phyloP scores from a whole-genome alignment of 163 green algal genomes.

The Chloroidium sp. region DNA sequence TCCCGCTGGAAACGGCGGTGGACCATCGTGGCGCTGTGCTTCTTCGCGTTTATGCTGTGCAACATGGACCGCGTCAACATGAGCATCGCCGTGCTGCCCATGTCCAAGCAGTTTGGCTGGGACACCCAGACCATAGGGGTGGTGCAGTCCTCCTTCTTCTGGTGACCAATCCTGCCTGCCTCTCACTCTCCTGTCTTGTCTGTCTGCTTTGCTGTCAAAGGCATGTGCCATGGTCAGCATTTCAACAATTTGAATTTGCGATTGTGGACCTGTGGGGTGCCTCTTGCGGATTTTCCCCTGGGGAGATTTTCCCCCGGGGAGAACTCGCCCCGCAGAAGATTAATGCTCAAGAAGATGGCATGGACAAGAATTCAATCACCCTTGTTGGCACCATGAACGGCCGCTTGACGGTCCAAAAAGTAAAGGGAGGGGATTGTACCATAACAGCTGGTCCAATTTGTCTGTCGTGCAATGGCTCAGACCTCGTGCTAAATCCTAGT shows the following conservation, averaged over 20 bases:
- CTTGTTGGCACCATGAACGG: too few relatives aligned
- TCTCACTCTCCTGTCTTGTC: neutral
- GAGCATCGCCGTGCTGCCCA: constrained; percentile 92
- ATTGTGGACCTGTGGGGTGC: neutral
- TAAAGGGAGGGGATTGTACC: too few relatives aligned
- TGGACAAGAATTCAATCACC: too few relatives aligned
- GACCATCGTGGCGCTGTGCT: constrained; percentile 78
- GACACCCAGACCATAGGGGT: constrained; percentile 72
- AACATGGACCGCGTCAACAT: constrained; percentile 95
- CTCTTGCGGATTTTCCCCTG: too few relatives aligned
- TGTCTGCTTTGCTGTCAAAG: neutral
- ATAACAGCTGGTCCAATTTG: too few relatives aligned
- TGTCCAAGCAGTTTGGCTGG: constrained; percentile 80
- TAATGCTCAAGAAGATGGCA: too few relatives aligned
- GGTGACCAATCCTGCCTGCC: constrained; percentile 28
- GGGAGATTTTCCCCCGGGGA: too few relatives aligned
- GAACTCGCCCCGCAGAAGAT: too few relatives aligned
- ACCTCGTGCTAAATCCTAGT: too few relatives aligned
- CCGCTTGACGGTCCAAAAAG: too few relatives aligned
- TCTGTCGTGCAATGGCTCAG: too few relatives aligned
- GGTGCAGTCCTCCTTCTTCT: constrained; percentile 97
- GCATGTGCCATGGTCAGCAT: neutral
- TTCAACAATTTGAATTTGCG: neutral
- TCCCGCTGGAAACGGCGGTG: constrained; percentile 45
- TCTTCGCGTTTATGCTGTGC: constrained; percentile 88